A percentile compares a stretch with the other conserved stretches of the same genome.
Evolutionary conservation across 208 protist genomes (phyloP).

Genomic region (Leishmania gerbilli): DNA sequence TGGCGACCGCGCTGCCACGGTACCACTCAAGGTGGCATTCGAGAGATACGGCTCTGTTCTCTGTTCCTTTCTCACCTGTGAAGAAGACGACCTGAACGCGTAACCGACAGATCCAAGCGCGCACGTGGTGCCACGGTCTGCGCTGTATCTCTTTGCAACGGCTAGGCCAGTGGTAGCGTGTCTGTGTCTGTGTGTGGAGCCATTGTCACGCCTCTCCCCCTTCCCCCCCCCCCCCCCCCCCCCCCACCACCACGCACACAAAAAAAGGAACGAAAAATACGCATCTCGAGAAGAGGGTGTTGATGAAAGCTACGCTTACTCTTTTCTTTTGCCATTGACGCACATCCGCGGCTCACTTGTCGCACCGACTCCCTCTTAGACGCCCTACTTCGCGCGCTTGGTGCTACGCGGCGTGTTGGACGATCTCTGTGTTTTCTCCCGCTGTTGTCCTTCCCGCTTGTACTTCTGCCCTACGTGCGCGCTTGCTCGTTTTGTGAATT

Average conservation of each 20-base stretch:
- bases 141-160: background rate
- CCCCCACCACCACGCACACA: background rate
- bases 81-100: background rate
- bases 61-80: background rate
- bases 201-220: background rate
- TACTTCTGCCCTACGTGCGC: background rate
- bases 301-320: background rate
- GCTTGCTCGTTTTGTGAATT: background rate
- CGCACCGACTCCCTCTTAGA: background rate
- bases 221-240: background rate
- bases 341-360: background rate
- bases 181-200: background rate
- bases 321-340: constrained; percentile 1
- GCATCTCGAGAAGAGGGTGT: background rate
- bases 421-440: background rate
- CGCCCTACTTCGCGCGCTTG: background rate
- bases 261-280: background rate
- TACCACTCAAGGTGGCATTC: background rate
- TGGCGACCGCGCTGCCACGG: background rate
- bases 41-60: background rate
- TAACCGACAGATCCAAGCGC: background rate
- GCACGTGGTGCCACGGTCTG: background rate
- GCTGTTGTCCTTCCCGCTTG: background rate
- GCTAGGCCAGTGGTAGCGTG: background rate
- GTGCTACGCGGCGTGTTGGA: background rate